Percentiles rank a stretch among this genome's conserved stretches.
Conservation (phyloP, 2,329 filamentous ascomycete species). For the Tolypocladium inflatum region DNA sequence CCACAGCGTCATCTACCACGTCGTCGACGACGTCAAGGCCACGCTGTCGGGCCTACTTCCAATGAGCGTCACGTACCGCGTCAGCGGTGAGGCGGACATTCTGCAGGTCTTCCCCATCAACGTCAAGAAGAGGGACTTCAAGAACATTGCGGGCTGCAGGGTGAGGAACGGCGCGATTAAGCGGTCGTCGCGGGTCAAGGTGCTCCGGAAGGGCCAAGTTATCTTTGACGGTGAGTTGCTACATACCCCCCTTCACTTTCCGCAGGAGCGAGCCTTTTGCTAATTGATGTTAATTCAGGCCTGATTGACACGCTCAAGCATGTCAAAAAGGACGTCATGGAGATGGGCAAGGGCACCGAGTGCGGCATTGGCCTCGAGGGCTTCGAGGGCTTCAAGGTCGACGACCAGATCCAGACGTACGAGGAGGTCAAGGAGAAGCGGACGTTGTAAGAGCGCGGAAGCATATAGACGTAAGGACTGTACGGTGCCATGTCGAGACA, state of each 20-base stretch:
- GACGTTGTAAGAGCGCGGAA: conserved; percentile 28
- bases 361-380: conserved; percentile 80
- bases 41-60: conserved; percentile 61
- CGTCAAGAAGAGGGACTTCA: conserved; percentile 57
- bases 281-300: conserved; percentile 39
- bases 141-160: conserved; percentile 78
- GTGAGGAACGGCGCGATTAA: conserved; percentile 71
- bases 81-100: conserved; percentile 83
- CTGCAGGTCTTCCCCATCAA: conserved; percentile 78
- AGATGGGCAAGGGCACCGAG: conserved; percentile 89
- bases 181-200: conserved; percentile 54
- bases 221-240: conserved; percentile 68
- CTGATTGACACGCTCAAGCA: conserved; percentile 75
- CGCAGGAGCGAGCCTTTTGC: neutral
- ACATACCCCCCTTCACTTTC: neutral
- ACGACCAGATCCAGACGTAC: conserved; percentile 82
- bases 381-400: conserved; percentile 69
- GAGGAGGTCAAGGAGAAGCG: conserved; percentile 71
- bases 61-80: conserved; percentile 55
- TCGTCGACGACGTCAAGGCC: conserved; percentile 62
- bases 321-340: conserved; percentile 80
- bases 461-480: neutral
- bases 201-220: conserved; percentile 60
- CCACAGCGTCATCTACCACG: conserved; percentile 77
- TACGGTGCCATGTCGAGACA: neutral